phyloP scores from a whole-genome alignment of 192 early-diverging fungal genomes.

The Entomortierella beljakovae region DNA sequence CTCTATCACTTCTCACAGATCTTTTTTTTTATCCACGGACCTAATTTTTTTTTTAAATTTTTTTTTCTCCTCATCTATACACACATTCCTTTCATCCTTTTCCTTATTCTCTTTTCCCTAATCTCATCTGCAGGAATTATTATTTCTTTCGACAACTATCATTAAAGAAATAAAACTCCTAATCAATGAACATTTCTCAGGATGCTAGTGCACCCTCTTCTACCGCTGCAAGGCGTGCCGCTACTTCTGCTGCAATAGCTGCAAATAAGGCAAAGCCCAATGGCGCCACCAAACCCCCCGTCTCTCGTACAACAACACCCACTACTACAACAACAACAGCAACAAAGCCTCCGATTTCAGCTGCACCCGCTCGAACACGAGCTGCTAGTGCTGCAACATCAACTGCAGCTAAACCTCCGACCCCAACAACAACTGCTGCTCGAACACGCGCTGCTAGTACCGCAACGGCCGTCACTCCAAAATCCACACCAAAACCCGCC shows the following conservation, averaged over 20 bases:
- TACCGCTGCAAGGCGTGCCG: slow-evolving; percentile 13
- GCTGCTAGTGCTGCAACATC: slow-evolving; percentile 1
- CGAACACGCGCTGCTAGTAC: neutral
- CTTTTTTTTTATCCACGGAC: no score
- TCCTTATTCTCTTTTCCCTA: neutral
- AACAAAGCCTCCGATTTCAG: neutral
- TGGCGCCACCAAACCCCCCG: neutral
- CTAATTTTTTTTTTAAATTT: no score
- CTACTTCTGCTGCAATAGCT: slow-evolving; percentile 13
- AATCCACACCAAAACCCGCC: neutral
- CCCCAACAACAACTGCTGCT: neutral
- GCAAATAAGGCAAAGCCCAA: slow-evolving; percentile 31
- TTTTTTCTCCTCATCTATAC: neutral
- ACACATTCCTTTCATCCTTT: neutral
- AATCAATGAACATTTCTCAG: slow-evolving; percentile 14
- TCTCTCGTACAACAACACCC: slow-evolving; percentile 7
- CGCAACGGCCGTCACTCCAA: neutral
- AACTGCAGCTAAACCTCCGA: slow-evolving; percentile 10
- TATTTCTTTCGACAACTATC: neutral
- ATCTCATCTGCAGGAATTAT: neutral
- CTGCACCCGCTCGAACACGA: neutral
- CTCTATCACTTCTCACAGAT: no score
- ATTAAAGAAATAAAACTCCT: neutral
- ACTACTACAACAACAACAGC: slow-evolving; percentile 11
- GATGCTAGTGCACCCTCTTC: slow-evolving; percentile 3